Conservation (phyloP, 192 early-diverging fungal genomes). For the Backusella parvicylindrica region DNA sequence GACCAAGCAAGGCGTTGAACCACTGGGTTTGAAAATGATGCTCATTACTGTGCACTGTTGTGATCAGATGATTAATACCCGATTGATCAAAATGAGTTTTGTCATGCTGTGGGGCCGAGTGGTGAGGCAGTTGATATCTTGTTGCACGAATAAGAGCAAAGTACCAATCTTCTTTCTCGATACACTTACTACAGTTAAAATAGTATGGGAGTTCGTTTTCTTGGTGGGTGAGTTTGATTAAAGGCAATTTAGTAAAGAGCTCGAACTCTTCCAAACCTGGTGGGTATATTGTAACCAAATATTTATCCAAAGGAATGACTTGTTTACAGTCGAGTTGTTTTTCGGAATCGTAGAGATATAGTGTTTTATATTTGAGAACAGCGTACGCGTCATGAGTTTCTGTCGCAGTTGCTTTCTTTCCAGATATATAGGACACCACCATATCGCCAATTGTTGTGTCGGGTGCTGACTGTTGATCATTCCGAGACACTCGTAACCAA, state of each 20-base stretch:
- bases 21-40: slow-evolving; percentile 60
- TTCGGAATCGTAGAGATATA: slow-evolving; percentile 83
- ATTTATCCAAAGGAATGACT: slow-evolving; percentile 69
- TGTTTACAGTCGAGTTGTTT: slow-evolving; percentile 71
- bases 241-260: slow-evolving; percentile 55
- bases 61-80: slow-evolving; percentile 42
- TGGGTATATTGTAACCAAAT: slow-evolving; percentile 56
- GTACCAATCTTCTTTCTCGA: slow-evolving; percentile 90
- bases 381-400: slow-evolving; percentile 63
- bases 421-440: slow-evolving; percentile 35
- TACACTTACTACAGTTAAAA: slow-evolving; percentile 49
- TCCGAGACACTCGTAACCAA: slow-evolving; percentile 38
- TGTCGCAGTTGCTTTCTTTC: slow-evolving; percentile 30
- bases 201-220: slow-evolving; percentile 45
- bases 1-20: slow-evolving; percentile 85
- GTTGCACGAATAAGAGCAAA: slow-evolving; percentile 76
- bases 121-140: slow-evolving; percentile 31
- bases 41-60: slow-evolving; percentile 56
- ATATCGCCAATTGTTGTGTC: slow-evolving; percentile 32
- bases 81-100: slow-evolving; percentile 44
- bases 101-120: slow-evolving; percentile 20
- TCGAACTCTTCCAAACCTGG: slow-evolving; percentile 56
- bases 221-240: slow-evolving; percentile 46
- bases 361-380: slow-evolving; percentile 73
- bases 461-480: slow-evolving; percentile 9